Evolutionary conservation across 495 filamentous ascomycete species (phyloP).

Genomic region (Aspergillus homomorphus): DNA sequence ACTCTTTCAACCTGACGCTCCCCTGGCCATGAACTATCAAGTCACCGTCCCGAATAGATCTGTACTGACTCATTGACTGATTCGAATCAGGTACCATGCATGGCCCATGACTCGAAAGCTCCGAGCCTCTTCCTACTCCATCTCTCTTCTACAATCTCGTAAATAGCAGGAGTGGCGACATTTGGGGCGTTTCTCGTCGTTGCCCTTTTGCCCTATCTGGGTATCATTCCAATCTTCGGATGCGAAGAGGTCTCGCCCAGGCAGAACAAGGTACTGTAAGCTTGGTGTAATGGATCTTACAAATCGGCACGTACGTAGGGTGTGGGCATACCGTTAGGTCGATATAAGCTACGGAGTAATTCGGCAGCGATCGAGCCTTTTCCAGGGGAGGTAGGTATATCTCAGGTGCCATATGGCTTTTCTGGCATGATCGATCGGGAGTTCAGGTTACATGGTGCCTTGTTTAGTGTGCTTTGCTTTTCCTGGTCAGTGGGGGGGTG

Average conservation of each 20-base stretch:
- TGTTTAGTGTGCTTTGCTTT: background rate
- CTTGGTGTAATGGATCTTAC: background rate
- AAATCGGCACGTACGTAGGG: background rate
- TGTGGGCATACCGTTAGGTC: background rate
- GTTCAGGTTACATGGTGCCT: conserved; percentile 6
- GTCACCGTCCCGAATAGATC: too few relatives aligned
- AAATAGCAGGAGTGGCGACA: background rate
- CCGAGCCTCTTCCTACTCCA: too few relatives aligned
- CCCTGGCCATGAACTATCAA: too few relatives aligned
- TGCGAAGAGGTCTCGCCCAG: background rate
- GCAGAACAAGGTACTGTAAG: background rate
- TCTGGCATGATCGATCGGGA: conserved; percentile 7
- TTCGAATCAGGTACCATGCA: too few relatives aligned
- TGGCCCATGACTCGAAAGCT: too few relatives aligned
- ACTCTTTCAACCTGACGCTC: too few relatives aligned
- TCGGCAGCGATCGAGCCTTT: background rate
- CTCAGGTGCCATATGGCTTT: conserved; percentile 5
- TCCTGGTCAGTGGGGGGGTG: background rate
- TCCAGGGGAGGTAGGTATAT: background rate
- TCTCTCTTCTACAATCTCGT: background rate
- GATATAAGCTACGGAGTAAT: background rate
- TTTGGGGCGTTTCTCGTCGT: too few relatives aligned
- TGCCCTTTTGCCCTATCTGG: background rate
- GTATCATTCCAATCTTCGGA: background rate
- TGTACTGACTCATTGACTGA: too few relatives aligned